phyloP scores from a whole-genome alignment of 805 yeast species.

The Kluyveromyces starmeri region DNA sequence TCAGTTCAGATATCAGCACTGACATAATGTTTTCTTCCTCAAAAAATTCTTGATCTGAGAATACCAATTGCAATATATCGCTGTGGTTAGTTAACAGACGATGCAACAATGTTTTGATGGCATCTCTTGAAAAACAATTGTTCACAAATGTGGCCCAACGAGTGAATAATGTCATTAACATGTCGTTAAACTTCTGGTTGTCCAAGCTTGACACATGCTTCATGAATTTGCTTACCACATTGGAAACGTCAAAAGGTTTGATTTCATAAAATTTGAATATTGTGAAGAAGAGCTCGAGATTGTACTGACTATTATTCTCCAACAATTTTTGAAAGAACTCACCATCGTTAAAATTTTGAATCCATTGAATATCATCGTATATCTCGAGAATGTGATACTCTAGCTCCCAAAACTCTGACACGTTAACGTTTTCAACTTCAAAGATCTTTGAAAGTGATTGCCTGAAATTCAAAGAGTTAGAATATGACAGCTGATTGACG shows the following conservation, averaged over 20 bases:
- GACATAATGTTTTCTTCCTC: constrained; percentile 39
- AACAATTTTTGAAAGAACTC: constrained; percentile 3
- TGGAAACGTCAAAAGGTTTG: constrained; percentile 22
- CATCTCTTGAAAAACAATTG: constrained; percentile 24
- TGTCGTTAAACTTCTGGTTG: constrained; percentile 5
- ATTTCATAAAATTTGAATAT: constrained; percentile 45
- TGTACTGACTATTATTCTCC: constrained; percentile 7
- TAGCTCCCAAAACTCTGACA: constrained; percentile 35
- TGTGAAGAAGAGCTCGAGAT: constrained; percentile 26
- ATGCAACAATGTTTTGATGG: constrained; percentile 25
- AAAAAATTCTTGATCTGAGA: constrained; percentile 35
- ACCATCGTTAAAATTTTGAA: constrained; percentile 16
- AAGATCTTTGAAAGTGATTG: constrained; percentile 21
- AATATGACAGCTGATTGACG: constrained; percentile 28
- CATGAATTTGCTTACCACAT: constrained; percentile 20
- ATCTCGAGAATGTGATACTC: constrained; percentile 40
- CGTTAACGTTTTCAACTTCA: constrained; percentile 10
- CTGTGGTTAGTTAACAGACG: constrained; percentile 21
- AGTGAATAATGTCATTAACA: constrained; percentile 27
- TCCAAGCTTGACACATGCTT: constrained; percentile 13
- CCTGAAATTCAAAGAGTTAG: constrained; percentile 19
- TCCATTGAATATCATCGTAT: constrained; percentile 32
- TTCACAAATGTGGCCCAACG: constrained; percentile 52
- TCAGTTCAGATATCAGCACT: constrained; percentile 20
- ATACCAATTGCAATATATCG: constrained; percentile 16